Evolutionary conservation across 2,329 filamentous ascomycete genomes (phyloP), one percentile per base, ranked within the genome.

Genomic region (Pseudocercospora crystallina): DNA sequence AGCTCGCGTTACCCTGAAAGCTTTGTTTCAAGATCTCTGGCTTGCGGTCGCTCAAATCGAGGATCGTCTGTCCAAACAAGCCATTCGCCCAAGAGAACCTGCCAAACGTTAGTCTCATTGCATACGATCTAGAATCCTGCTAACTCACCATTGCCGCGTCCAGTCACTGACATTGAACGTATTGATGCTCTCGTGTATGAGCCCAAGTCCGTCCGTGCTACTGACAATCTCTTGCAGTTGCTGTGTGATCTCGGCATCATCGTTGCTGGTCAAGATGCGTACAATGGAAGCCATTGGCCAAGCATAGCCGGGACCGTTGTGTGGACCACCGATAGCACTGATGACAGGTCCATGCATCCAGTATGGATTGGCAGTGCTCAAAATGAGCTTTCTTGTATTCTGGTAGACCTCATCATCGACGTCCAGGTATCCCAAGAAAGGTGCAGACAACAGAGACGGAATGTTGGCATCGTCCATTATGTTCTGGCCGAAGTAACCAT

Each of bases 381-480:
- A 68, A n/a, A 77, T 56, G 38, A 76, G 63, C 2, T 62, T 57
- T 12, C 77, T 71, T 5, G 77, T 79, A 56, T 73, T 73, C 31
- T 70, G 66, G 53, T 79, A 79, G 10, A 72, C 69, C 1, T 60
- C 47, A 35, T 77, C 71, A 26, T 70, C 61, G 15, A 41, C 53
- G 36, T 73, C 63, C 1, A 72, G 59, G 50, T 83, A 87, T 8
- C 82, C 81, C 45, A 86, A 71, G 61, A 87, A 81, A 1, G 85
- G 84, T 17, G 84, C 77, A 1, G 81, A 80, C 35, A 88, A 76
- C 2, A 88, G 76, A 10, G 80, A 84, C 0, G 85, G 85, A 42
- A 88, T 82, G 56, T 88, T 88, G 30, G 85, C 84, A 50, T 88
- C 85, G 61, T 88, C 85, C 84, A 87, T 87, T 43, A 85, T 74